Base-by-base conservation (phyloP, 2,329 filamentous ascomycete genomes). In the Annulohypoxylon truncatum region DNA sequence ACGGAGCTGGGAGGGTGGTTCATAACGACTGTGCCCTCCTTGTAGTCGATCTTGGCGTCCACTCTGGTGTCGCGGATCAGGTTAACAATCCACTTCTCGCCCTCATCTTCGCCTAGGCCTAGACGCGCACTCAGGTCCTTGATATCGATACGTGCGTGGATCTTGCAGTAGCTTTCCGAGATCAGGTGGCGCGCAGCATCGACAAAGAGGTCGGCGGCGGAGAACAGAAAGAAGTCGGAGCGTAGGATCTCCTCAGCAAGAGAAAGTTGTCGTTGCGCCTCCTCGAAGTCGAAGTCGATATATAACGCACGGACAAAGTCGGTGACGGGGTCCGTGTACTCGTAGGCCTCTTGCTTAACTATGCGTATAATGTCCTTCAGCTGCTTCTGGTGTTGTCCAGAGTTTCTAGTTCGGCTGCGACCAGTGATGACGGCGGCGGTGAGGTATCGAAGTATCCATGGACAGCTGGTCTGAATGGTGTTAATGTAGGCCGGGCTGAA, bases 31-130 rank as follows among this genome's bases (percentile, higher is more conserved):
- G 96, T 98, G 77, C 96, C 96, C 82, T 97, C 93, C 85, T 98
- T 93, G 84, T 97, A 97, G 83, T 99, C 96, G 79, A 98, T 98
- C 89, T 99, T 99, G 76, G 96, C 96, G 78, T 99, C 96, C 69
- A 99, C 92, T 69, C 94, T 89, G 22, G 96, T 99, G 82, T 99
- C 96, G 70, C 96, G 91, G 82, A 99, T 99, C 71, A 99, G 87
- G 85, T 99, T 99, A 75, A 99, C 96, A 77, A 99, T 99, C 96
- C 96, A 99, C 86, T 99, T 99, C 89, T 99, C 96, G 76, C 96
- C 96, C 77, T 98, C 96, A 77, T 97, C 93, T 75, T 94, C 90
- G 78, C 92, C 93, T 71, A 99, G 87, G 71, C 95, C 96, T 66
- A 99, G 89, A 79, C 96, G 92, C 70, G 90, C 91, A 71, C 94